Base-by-base conservation (phyloP, 2,329 filamentous ascomycete genomes). In the Ophiostoma pallidulum region DNA sequence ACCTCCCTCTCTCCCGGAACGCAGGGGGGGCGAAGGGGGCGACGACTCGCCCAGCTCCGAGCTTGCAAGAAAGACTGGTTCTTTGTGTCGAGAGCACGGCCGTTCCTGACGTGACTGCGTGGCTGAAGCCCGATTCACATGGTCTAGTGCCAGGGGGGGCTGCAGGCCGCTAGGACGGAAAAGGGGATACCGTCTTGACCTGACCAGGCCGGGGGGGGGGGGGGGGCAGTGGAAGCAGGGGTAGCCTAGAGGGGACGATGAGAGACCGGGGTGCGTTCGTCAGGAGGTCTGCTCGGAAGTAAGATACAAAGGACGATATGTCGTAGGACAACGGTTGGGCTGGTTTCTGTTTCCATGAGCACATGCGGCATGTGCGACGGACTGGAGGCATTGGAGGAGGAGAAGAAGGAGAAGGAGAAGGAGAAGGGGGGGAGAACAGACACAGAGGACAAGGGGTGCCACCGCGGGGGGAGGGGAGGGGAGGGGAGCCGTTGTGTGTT, bases 211-310 rank as follows among this genome's bases (percentile, higher is more conserved):
- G 32, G 31, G 44, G 46, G 45, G 48, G 41, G 18, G 38, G 8
- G 29, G 37, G 44, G 33, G 32, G 46, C 46, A n/a, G 32, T 46
- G 45, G 37, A 49, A 41, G 46, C 42, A 47, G 45, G 41, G 49
- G 51, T 51, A 53, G 49, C 51, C 51, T 53, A 45, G 45, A 51
- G 49, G 45, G 48, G 40, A 37, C 28, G 20, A 24, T 38, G 28
- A 10, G 20, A 41, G 38, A 38, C 9, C 29, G 29, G 38, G 31
- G 36, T 26, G 16, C 29, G n/a, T 18, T 22, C 8, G 32, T n/a
- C 32, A 48, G 24, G 29, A 35, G 14, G 31, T 43, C 31, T 43
- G 31, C 19, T 35, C 12, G 35, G 20, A 19, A 18, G 22, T 24
- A n/a, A 29, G 24, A n/a, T 19, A 24, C 31, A 24, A 22, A 35